Evolutionary conservation across 345 rosid genomes (phyloP), one percentile per base, ranked within the genome.

Genomic region (Eucalyptus leucophloia): DNA sequence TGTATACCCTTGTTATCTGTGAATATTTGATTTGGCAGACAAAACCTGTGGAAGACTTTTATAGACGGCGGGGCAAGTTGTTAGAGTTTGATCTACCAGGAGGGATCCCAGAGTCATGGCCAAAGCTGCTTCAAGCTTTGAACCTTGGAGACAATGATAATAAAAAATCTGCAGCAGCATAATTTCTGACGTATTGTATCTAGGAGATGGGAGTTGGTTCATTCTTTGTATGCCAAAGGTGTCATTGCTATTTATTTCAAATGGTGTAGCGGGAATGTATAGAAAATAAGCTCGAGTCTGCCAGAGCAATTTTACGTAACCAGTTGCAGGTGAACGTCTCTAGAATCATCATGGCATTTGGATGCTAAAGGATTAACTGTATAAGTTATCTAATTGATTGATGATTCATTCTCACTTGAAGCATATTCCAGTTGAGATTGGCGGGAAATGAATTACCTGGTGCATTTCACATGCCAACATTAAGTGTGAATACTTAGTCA

Each of bases 81-180:
- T 87, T 97, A 89, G 99, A 95, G 92, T 98, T 98, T 80, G 94
- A 97, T 87, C 98, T 98, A 87, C 99, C 99, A 2, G 99, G 99
- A 53, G 99, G 99, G 90, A 98, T 98, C 91, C 98, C 98, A 16
- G 97, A 98, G 92, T 97, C 99, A 6, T 98, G 99, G 99, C 97
- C 98, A 32, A 96, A 92, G 93, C 94, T 98, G 89, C 99, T 98
- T 91, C 93, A 90, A 88, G 99, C 99, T 83, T 93, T 98, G 92
- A 94, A 97, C 90, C 93, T 98, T 80, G 98, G 94, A 89, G 93
- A 96, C 88, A 94, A 90, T 32, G 93, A 93, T 32, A 92, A 94
- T 83, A 94, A 86, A 60, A 89, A 88, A 53, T 95, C 97, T 32
- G 99, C 95, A 54, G 94, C 95, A 56, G 99, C 97, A 26, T 97